A percentile compares a stretch with the other conserved stretches of the same genome.
Conservation (phyloP, 1,139 yeast species). For the Candida tropicalis region DNA sequence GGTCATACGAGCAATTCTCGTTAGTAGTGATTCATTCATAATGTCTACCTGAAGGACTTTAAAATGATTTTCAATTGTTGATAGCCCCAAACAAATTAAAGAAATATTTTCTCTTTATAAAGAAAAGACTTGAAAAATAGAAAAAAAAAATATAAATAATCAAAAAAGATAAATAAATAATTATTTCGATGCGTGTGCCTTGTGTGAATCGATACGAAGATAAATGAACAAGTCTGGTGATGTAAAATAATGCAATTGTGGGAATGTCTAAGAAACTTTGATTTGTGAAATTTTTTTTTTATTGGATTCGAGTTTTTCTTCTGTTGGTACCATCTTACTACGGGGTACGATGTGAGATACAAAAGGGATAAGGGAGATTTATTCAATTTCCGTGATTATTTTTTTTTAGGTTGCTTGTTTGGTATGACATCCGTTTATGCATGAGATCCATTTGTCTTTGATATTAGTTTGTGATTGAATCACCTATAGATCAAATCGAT, state of each 20-base stretch:
- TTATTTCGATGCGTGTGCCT: too few species aligned
- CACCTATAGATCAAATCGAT: too few species aligned
- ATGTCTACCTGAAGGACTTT: neutral
- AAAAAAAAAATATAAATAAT: neutral
- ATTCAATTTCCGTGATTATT: too few species aligned
- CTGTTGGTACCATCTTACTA: neutral
- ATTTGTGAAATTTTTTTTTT: neutral
- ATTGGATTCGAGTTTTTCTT: neutral
- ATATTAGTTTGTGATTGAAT: too few species aligned
- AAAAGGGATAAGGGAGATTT: too few species aligned
- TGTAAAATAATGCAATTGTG: slow-evolving; percentile 1
- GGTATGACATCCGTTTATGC: too few species aligned
- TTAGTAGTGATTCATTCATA: slow-evolving; percentile 3
- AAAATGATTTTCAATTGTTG: neutral
- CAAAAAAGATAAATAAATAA: neutral
- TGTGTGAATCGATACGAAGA: neutral
- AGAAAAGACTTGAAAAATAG: too few species aligned
- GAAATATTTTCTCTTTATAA: too few species aligned
- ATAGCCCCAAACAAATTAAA: neutral
- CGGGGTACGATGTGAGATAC: too few species aligned
- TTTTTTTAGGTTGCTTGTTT: too few species aligned
- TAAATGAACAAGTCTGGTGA: slow-evolving; percentile 1
- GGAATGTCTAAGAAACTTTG: slow-evolving; percentile 1
- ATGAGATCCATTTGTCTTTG: too few species aligned
- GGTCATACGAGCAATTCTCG: slow-evolving; percentile 12